Evolutionary conservation across 2,329 filamentous ascomycete genomes (phyloP).

Genomic region (Aspergillus bombycis): DNA sequence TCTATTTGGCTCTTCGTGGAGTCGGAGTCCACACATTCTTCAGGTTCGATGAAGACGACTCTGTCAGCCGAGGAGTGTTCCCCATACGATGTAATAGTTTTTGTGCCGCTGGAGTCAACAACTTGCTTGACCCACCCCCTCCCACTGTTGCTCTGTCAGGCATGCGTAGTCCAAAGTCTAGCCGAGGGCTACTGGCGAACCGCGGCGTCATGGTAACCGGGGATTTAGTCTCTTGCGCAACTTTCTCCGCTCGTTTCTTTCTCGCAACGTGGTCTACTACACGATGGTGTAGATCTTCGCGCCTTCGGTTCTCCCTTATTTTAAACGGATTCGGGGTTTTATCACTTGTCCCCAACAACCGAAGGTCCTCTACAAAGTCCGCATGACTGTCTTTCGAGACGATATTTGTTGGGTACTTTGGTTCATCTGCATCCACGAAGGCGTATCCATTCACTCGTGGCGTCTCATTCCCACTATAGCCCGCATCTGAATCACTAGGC

Average conservation of each 20-base stretch:
- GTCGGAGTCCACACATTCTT: constrained; percentile 47
- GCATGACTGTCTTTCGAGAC: constrained; percentile 1
- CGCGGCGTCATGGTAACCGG: constrained; percentile 36
- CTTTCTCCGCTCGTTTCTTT: constrained; percentile 66
- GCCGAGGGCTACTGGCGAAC: constrained; percentile 44
- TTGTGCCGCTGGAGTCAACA: constrained; percentile 49
- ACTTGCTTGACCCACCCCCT: constrained; percentile 28
- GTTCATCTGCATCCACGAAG: constrained; percentile 79
- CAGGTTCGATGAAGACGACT: constrained; percentile 21
- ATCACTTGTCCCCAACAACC: constrained; percentile 46
- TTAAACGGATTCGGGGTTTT: constrained; percentile 75
- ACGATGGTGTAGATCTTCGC: constrained; percentile 80
- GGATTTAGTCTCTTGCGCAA: constrained; percentile 62
- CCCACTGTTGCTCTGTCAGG: constrained; percentile 25
- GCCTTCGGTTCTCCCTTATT: constrained; percentile 71
- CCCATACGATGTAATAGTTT: constrained; percentile 45
- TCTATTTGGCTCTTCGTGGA: constrained; percentile 31
- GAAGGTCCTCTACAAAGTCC: constrained; percentile 32
- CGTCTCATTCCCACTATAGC: constrained; percentile 70
- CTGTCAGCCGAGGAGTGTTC: constrained; percentile 33
- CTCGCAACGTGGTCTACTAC: constrained; percentile 83
- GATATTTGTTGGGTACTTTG: constrained; percentile 35
- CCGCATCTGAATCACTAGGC: constrained; percentile 61
- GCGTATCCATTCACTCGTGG: constrained; percentile 91
- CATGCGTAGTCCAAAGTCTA: constrained; percentile 37